A percentile compares a stretch with the other conserved stretches of the same genome.
Evolutionary conservation across 805 yeast species (phyloP).

Genomic region (Ogataea zsoltii): DNA sequence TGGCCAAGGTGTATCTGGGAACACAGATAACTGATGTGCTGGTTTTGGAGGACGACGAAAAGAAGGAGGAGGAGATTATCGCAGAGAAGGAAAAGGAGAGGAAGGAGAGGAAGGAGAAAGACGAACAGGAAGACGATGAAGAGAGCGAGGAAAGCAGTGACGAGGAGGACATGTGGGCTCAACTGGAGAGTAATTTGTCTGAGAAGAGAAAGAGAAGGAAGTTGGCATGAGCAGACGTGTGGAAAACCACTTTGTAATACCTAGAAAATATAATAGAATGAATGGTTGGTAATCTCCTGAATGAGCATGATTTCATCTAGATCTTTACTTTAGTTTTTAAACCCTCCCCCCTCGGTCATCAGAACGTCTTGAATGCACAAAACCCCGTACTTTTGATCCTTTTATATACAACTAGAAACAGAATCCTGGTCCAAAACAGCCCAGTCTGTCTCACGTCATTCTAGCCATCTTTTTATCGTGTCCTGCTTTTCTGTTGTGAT

Average conservation of each 20-base stretch:
- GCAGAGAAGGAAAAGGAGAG: constrained; percentile 17
- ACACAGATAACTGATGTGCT: constrained; percentile 61
- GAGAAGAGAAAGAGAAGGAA: constrained; percentile 34
- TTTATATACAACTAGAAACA: too few relatives aligned
- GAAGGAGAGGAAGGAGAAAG: constrained; percentile 36
- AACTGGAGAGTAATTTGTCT: constrained; percentile 24
- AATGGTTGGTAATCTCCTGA: too few relatives aligned
- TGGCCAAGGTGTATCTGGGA: constrained; percentile 75
- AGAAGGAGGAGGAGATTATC: constrained; percentile 33
- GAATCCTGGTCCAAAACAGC: too few relatives aligned
- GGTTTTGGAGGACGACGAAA: constrained; percentile 48
- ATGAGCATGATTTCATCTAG: too few relatives aligned
- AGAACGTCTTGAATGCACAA: too few relatives aligned
- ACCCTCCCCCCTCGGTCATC: too few relatives aligned
- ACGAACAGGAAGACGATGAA: constrained; percentile 39
- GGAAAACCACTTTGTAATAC: neutral
- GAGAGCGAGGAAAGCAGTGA: constrained; percentile 32
- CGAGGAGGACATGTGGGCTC: constrained; percentile 37
- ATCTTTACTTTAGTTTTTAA: too few relatives aligned
- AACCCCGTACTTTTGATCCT: too few relatives aligned
- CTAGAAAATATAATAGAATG: too few relatives aligned
- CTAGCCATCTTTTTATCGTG: constrained; percentile 55
- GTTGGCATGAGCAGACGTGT: constrained; percentile 3
- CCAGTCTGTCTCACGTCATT: too few relatives aligned
- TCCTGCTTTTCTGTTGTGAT: constrained; percentile 65